phyloP scores from a whole-genome alignment of 257 asterid genomes.

The Plantago major region DNA sequence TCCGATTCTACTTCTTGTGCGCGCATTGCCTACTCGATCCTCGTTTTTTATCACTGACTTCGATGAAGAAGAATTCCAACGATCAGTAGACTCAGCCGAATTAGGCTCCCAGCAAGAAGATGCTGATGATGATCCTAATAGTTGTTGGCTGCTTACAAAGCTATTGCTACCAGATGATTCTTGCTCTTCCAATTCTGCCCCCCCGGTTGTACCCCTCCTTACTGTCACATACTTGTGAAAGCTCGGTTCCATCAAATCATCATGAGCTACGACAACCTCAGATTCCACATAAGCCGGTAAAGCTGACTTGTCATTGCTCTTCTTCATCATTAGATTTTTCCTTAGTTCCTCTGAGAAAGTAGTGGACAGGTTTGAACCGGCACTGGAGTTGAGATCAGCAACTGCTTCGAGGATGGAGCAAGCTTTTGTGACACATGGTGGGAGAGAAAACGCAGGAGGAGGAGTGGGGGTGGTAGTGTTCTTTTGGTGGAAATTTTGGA shows the following conservation, averaged over 20 bases:
- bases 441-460: slow-evolving; percentile 47
- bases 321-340: slow-evolving; percentile 26
- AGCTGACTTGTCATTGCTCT: slow-evolving; percentile 20
- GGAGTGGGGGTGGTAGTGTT: slow-evolving; percentile 28
- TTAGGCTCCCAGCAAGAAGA: slow-evolving; percentile 77
- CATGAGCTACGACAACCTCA: slow-evolving; percentile 42
- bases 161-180: slow-evolving; percentile 92
- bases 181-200: slow-evolving; percentile 52
- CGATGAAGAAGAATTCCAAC: slow-evolving; percentile 50
- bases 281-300: slow-evolving; percentile 47
- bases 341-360: slow-evolving; percentile 35
- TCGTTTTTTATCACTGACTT: slow-evolving; percentile 39
- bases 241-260: slow-evolving; percentile 77
- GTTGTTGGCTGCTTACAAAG: slow-evolving; percentile 46
- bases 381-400: slow-evolving; percentile 87
- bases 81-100: slow-evolving; percentile 59
- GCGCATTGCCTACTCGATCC: slow-evolving; percentile 28
- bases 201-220: slow-evolving; percentile 52
- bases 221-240: slow-evolving; percentile 85
- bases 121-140: slow-evolving; percentile 45
- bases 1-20: slow-evolving; percentile 40
- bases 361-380: slow-evolving; percentile 38
- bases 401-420: slow-evolving; percentile 93
- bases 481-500: slow-evolving; percentile 92
- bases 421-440: slow-evolving; percentile 82